Evolutionary conservation across 768 basidiomycete species (phyloP).

Genomic region (Mycena albidolilacea): DNA sequence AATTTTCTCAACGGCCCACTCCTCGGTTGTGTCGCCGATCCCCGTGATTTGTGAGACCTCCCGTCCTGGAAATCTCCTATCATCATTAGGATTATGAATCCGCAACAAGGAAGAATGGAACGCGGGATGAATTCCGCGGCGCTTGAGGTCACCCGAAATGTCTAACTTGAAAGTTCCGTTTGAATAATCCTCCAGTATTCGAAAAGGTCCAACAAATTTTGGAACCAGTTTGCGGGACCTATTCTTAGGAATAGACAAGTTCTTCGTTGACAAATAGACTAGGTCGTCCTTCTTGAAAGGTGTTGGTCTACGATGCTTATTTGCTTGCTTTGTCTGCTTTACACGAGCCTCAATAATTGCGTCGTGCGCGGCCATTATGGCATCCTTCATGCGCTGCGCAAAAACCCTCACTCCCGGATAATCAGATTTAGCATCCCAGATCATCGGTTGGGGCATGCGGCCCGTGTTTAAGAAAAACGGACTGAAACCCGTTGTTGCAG

Average conservation of each 20-base stretch:
- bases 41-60: constrained; percentile 41
- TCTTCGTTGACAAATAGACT: constrained; percentile 29
- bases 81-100: constrained; percentile 47
- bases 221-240: constrained; percentile 51
- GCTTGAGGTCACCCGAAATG: constrained; percentile 42
- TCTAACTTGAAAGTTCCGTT: constrained; percentile 46
- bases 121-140: constrained; percentile 44
- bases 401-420: constrained; percentile 43
- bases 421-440: constrained; percentile 39
- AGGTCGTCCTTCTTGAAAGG: constrained; percentile 46
- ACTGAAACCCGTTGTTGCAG: constrained; percentile 40
- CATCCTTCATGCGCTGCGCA: constrained; percentile 36
- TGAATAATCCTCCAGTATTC: constrained; percentile 35
- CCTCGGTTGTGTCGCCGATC: constrained; percentile 40
- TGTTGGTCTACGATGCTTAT: constrained; percentile 37
- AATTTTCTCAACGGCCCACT: constrained; percentile 48
- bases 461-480: constrained; percentile 39
- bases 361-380: constrained; percentile 46
- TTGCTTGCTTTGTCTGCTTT: constrained; percentile 49
- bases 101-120: constrained; percentile 49
- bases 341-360: constrained; percentile 45
- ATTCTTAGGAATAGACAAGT: constrained; percentile 50
- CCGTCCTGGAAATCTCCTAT: constrained; percentile 46
- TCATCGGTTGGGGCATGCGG: constrained; percentile 24
- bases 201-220: constrained; percentile 54